Evolutionary conservation across 2,329 filamentous ascomycete genomes (phyloP), one percentile per base, ranked within the genome.

Genomic region (Aspergillus puulaauensis): DNA sequence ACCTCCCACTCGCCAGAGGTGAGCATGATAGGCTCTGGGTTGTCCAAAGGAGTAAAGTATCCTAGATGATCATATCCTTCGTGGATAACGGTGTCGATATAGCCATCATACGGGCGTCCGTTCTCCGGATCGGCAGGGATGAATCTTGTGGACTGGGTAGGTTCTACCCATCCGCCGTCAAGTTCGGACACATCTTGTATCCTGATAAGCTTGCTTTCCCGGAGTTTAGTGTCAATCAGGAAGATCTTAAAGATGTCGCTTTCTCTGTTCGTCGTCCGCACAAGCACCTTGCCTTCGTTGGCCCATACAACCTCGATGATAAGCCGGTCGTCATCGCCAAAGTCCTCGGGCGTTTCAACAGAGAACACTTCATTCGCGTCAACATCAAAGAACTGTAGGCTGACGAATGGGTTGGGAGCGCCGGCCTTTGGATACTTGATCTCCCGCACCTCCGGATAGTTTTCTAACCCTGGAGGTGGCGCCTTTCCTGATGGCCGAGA

Each of bases 351-450:
- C 49, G 93, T 88, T 8, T 89, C 81, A 27, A 98, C 90, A 17
- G 86, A 84, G 70, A 98, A 98, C 8, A 89, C 83, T 58, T 96
- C 87, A 2, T 83, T 83, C 67, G 88, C 89, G 9, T 81, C 81
- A 19, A 97, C 80, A 64, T 98, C 93, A 74, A 93, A 98, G 75
- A 98, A 96, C 54, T 90, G 83, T 33, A 99, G 77, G 60, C 91
- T 87, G 4, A 99, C 93, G 14, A 90, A 85, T 0, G 95, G 95
- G 73, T 99, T 99, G 47, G 93, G 92, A 2, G 93, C 88, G 3
- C 95, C 96, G 19, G 95, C 90, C 75, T 98, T 98, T 48, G 95
- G 96, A 68, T 99, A 99, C 75, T 99, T 99, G 83, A 99, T 96
- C 66, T 92, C 80, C 62, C 89, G 86, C 37, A 93, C 87, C 69